These are phyloP conservation scores for Anethum foeniculum DNA, from an alignment of 140 eudicot genomes.

Conservation along the genomic window DNA sequence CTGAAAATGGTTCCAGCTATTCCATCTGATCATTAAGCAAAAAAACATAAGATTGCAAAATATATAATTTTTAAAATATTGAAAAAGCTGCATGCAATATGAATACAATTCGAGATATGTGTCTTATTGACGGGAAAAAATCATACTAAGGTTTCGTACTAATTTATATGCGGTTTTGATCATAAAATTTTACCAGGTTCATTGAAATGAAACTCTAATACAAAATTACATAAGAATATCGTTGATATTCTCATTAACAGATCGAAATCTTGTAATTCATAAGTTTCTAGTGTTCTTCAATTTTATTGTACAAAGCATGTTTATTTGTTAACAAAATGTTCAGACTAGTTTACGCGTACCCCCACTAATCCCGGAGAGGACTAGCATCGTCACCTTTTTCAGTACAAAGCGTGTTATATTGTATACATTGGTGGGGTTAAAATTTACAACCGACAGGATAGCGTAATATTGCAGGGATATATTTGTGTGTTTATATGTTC, in stretches of 20 bases:
- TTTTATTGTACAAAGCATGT: background rate
- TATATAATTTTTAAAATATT: background rate
- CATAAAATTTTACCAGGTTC: too few relatives aligned
- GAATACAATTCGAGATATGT: background rate
- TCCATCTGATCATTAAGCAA: conserved; percentile 50
- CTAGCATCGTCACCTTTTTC: too few relatives aligned
- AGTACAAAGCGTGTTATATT: background rate
- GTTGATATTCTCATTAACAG: too few relatives aligned
- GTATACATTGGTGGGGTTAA: background rate
- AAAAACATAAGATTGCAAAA: background rate
- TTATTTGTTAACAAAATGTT: background rate
- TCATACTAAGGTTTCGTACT: too few relatives aligned
- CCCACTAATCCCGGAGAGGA: too few relatives aligned
- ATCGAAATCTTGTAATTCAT: too few relatives aligned
- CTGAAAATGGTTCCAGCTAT: conserved; percentile 85
- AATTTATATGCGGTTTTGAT: too few relatives aligned
- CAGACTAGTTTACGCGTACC: too few relatives aligned
- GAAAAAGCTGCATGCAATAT: background rate
- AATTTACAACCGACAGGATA: background rate
- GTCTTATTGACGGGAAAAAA: too few relatives aligned
- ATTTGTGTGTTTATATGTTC: background rate
- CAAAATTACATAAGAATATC: too few relatives aligned
- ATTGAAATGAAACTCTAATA: too few relatives aligned
- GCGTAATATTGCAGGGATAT: background rate
- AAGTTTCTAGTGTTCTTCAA: too few relatives aligned